These are phyloP conservation scores for Zymoseptoria passerinii DNA, from an alignment of 2,329 filamentous ascomycete species.

Conservation along the genomic window DNA sequence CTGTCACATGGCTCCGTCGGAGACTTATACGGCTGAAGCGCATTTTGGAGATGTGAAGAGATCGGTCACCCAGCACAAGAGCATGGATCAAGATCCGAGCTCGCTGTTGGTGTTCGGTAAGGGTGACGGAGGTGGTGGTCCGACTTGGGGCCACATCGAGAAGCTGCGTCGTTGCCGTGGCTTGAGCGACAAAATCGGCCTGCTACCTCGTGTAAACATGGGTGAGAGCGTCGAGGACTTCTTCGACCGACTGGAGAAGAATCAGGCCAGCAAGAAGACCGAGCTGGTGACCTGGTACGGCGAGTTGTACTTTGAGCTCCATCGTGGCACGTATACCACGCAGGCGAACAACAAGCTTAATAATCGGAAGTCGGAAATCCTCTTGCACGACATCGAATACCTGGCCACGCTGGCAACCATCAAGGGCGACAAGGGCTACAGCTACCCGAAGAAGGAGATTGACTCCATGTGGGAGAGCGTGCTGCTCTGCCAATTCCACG, in stretches of 20 bases:
- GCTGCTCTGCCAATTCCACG: conserved; percentile 92
- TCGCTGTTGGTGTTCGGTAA: conserved; percentile 93
- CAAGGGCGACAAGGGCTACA: conserved; percentile 56
- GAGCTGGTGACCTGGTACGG: conserved; percentile 94
- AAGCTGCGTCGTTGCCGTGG: conserved; percentile 89
- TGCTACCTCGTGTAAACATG: conserved; percentile 80
- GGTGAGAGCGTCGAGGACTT: conserved; percentile 89
- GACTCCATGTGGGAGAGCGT: conserved; percentile 93
- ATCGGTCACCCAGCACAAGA: conserved; percentile 88
- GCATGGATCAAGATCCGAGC: conserved; percentile 83
- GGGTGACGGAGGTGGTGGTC: conserved; percentile 90
- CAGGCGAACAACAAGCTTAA: conserved; percentile 96
- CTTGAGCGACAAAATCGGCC: conserved; percentile 75
- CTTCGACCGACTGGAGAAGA: conserved; percentile 76
- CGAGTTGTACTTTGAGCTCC: conserved; percentile 94
- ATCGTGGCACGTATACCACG: conserved; percentile 94
- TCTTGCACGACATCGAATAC: conserved; percentile 81
- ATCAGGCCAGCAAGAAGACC: conserved; percentile 51
- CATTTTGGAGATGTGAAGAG: conserved; percentile 90
- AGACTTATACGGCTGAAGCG: conserved; percentile 91
- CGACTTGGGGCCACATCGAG: conserved; percentile 87
- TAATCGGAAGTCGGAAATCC: conserved; percentile 76
- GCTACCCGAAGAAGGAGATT: conserved; percentile 88
- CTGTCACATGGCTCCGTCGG: conserved; percentile 92
- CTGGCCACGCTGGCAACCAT: conserved; percentile 79